phyloP scores from a whole-genome alignment of 331 rosid genomes.

The Malus hybrid region DNA sequence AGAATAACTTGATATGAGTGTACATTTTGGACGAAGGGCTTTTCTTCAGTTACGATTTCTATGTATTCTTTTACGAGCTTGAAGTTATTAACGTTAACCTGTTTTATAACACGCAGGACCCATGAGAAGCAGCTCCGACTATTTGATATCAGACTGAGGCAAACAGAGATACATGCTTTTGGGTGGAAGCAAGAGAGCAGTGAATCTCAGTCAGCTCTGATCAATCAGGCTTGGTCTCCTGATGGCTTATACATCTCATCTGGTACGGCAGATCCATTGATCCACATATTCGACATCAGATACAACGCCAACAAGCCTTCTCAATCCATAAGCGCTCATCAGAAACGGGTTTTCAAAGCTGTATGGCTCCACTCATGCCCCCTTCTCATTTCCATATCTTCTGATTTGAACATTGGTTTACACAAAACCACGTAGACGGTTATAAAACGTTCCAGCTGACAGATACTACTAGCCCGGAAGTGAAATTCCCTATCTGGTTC shows the following conservation, averaged over 20 bases:
- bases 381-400: slow-evolving; percentile 78
- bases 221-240: slow-evolving; percentile 97
- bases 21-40: neutral
- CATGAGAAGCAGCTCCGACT: slow-evolving; percentile 88
- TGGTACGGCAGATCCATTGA: slow-evolving; percentile 83
- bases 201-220: slow-evolving; percentile 91
- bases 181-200: slow-evolving; percentile 99
- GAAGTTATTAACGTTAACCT: neutral
- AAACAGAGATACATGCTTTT: slow-evolving; percentile 78
- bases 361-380: slow-evolving; percentile 74
- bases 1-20: neutral
- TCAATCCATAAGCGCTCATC: slow-evolving; percentile 73
- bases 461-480: neutral
- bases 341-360: slow-evolving; percentile 87
- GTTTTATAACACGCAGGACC: slow-evolving; percentile 43
- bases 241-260: slow-evolving; percentile 81
- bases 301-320: slow-evolving; percentile 65
- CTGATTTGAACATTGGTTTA: slow-evolving; percentile 77
- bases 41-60: neutral
- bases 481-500: neutral
- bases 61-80: neutral
- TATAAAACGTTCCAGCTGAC: neutral
- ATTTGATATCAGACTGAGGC: slow-evolving; percentile 74
- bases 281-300: slow-evolving; percentile 89
- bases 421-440: slow-evolving; percentile 42